Conservation (phyloP, 176 grass and related monocot species). For the Oryza meyeriana region DNA sequence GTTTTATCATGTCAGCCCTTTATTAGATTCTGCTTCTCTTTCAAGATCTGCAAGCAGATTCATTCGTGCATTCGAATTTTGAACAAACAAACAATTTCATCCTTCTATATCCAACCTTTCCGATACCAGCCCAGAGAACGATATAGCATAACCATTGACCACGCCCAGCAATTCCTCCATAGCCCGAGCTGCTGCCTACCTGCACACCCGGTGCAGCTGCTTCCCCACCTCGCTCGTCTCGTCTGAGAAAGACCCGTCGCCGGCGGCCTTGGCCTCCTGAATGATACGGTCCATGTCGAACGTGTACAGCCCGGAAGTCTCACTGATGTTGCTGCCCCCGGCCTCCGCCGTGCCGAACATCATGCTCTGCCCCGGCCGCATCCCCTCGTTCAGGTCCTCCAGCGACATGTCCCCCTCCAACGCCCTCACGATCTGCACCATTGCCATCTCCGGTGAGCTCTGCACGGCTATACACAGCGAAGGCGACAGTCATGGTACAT, state of each 20-base stretch:
- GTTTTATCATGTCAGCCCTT: no score
- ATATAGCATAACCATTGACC: no score
- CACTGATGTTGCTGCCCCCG: constrained; percentile 18
- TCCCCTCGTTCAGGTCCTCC: constrained; percentile 65
- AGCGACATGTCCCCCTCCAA: constrained; percentile 62
- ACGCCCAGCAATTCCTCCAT: not conserved
- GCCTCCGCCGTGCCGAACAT: constrained; percentile 37
- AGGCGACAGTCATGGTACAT: not conserved
- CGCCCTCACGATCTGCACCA: constrained; percentile 60
- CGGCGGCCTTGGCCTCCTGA: constrained; percentile 27
- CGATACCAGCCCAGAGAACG: no score
- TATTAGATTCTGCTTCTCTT: no score
- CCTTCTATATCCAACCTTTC: not conserved
- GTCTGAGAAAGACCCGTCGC: constrained; percentile 3
- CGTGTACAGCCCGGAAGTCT: constrained; percentile 10
- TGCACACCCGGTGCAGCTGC: not conserved
- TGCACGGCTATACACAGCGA: not conserved
- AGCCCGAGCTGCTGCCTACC: not conserved
- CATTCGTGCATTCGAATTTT: not conserved
- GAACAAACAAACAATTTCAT: not conserved
- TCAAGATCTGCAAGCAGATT: not conserved
- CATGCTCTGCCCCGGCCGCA: constrained; percentile 60
- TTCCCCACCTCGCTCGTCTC: constrained; percentile 25
- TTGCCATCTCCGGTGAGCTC: not conserved
- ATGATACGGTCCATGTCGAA: constrained; percentile 32